Evolutionary conservation across 2,329 filamentous ascomycete genomes (phyloP).

Genomic region (Coniochaeta sp.): DNA sequence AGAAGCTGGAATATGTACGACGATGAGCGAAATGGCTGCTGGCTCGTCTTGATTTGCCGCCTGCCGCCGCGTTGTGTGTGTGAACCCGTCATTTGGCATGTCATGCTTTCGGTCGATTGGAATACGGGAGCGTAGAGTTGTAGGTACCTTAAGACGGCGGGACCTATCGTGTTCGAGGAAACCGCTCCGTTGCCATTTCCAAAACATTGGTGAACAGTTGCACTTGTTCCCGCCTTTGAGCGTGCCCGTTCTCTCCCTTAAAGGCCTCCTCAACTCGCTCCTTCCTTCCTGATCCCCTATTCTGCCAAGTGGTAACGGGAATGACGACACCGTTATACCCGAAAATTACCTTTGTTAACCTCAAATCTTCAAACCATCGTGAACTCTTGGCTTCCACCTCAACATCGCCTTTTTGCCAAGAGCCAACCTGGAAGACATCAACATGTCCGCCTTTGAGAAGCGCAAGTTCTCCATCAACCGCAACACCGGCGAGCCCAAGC

Average conservation of each 20-base stretch:
- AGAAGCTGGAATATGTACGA: neutral
- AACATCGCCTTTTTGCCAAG: too few species aligned
- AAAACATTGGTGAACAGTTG: neutral
- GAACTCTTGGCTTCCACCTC: neutral
- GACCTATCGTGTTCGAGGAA: neutral
- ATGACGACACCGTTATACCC: neutral
- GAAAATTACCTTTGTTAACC: neutral
- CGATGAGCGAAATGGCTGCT: neutral
- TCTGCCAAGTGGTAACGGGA: neutral
- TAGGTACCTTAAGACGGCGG: too few species aligned
- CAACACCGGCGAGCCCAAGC: constrained; percentile 54
- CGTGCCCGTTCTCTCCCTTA: too few species aligned
- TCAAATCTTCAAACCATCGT: neutral
- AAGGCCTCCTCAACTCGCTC: neutral
- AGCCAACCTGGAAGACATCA: neutral
- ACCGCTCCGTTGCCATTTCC: neutral
- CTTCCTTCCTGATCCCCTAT: neutral
- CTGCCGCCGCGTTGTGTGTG: neutral
- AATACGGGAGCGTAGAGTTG: neutral
- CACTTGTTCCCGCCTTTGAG: too few species aligned
- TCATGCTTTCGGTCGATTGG: neutral
- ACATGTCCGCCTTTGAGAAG: neutral
- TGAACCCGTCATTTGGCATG: neutral
- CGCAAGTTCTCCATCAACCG: constrained; percentile 21
- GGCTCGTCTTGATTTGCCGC: neutral